Base-by-base conservation (phyloP, 805 yeast genomes). In the Spathaspora arborariae region DNA sequence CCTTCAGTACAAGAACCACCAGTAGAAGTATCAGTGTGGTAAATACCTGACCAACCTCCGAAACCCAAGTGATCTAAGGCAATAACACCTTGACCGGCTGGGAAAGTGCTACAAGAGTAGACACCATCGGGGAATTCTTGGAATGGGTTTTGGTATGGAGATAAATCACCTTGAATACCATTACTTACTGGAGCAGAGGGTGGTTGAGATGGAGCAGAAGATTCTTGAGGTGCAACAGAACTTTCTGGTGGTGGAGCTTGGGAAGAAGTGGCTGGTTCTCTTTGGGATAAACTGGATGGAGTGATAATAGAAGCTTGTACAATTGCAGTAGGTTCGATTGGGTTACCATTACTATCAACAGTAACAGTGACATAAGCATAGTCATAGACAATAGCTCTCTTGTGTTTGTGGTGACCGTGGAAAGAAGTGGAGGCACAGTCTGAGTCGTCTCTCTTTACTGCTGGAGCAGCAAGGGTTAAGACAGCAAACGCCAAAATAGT, bases 31-130 rank as follows among this genome's bases (percentile, higher is more conserved):
- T 78, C 76, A 50, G 81, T 78, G 41, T 82, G 64, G 50, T 75
- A 63, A 49, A 72, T 63, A 49, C 75, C 65, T 30, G 77, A 57
- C 70, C 64, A 72, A 41, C 76, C 76, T 52, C 77, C 77, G 51
- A 63, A 62, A 43, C 64, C 68, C 43, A 64, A 58, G 50, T 60
- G 60, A 47, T 59, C 50, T 42, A 84, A 68, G 34, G 83, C 57
- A 58, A 85, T 69, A 35, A 83, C 86, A 73, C 90, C 90, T 58
- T 82, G 78, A 48, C 85, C 88, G n/a, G 81, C 68, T 59, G 91
- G 91, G 76, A 87, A 83, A 36, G 74, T 70, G 46, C 79, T 73
- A 75, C 96, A 87, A 44, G 75, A 63, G 63, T 82, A 70, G 44
- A 79, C 78, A 63, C 94, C 95, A 60, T 87, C 95, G 61, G 74